These are phyloP conservation scores for Amphichorda felina DNA, from an alignment of 2,329 filamentous ascomycete species.

Conservation along the genomic window DNA sequence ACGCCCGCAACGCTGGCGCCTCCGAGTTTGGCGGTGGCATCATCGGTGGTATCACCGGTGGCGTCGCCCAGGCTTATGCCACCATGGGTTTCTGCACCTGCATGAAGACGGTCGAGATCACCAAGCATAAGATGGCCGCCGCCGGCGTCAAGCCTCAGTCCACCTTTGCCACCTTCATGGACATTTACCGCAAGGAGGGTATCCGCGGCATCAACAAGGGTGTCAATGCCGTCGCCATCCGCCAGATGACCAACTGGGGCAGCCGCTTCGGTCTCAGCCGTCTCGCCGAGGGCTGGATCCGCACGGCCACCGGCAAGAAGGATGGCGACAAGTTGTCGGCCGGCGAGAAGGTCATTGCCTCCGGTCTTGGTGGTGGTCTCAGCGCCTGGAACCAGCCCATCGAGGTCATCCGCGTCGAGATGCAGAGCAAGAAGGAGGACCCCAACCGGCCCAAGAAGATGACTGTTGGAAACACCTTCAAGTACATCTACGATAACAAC, in stretches of 20 bases:
- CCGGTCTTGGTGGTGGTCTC: slow-evolving; percentile 80
- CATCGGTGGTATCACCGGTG: slow-evolving; percentile 79
- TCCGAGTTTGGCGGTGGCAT: slow-evolving; percentile 84
- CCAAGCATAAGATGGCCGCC: slow-evolving; percentile 88
- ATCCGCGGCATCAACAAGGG: slow-evolving; percentile 95
- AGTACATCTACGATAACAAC: slow-evolving; percentile 85
- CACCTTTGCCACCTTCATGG: slow-evolving; percentile 92
- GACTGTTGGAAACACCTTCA: slow-evolving; percentile 78
- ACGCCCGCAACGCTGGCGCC: slow-evolving; percentile 73
- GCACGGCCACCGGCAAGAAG: slow-evolving; percentile 65
- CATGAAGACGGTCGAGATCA: slow-evolving; percentile 99
- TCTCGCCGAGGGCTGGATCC: slow-evolving; percentile 82
- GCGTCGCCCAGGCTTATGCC: slow-evolving; percentile 94
- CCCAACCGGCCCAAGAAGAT: slow-evolving; percentile 98
- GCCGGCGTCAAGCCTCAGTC: slow-evolving; percentile 73
- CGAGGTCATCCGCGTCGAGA: slow-evolving; percentile 98
- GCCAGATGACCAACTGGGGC: slow-evolving; percentile 99
- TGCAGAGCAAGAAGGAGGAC: slow-evolving; percentile 98
- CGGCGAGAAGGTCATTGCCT: slow-evolving; percentile 80
- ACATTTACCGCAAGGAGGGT: slow-evolving; percentile 90
- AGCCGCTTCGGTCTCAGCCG: slow-evolving; percentile 89
- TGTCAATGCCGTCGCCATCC: slow-evolving; percentile 96
- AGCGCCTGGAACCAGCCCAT: slow-evolving; percentile 99
- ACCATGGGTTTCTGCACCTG: slow-evolving; percentile 99
- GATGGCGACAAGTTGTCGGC: slow-evolving; percentile 66